Evolutionary conservation across 2,329 filamentous ascomycete genomes (phyloP).

Genomic region (Colletotrichum limetticola): DNA sequence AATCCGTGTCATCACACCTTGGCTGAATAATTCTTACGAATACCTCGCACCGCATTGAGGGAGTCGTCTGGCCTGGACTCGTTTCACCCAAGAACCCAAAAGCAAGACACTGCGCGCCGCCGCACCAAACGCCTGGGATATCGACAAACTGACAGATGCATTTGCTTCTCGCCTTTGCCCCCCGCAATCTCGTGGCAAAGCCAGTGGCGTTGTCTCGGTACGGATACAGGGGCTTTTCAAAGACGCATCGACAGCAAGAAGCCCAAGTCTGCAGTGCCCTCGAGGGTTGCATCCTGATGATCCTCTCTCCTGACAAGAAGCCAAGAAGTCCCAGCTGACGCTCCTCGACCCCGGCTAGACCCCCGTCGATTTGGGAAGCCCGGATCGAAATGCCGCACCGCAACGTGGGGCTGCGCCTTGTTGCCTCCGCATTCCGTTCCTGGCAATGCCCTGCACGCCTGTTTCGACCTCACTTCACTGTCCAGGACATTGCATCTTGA

Average conservation of each 20-base stretch:
- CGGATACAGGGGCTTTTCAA: background rate
- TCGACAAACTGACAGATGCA: background rate
- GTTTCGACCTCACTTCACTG: constrained; percentile 29
- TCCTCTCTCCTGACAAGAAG: constrained; percentile 18
- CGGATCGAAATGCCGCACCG: constrained; percentile 29
- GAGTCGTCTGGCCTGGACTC: background rate
- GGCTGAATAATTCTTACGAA: background rate
- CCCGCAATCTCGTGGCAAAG: constrained; percentile 15
- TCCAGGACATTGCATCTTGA: constrained; percentile 7
- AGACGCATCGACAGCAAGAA: background rate
- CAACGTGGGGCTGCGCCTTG: constrained; percentile 23
- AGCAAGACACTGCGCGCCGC: background rate
- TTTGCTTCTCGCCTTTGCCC: constrained; percentile 5
- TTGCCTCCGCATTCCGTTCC: constrained; percentile 34
- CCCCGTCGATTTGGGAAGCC: constrained; percentile 20
- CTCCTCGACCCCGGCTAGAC: background rate
- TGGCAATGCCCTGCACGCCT: constrained; percentile 27
- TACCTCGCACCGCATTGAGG: background rate
- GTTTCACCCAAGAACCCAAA: background rate
- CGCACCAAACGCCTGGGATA: background rate
- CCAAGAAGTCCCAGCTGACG: constrained; percentile 19
- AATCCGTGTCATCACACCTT: background rate
- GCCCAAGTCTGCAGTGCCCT: background rate
- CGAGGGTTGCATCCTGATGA: constrained; percentile 6
- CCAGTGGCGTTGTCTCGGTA: constrained; percentile 18